Percentiles rank a stretch among this genome's conserved stretches.
These are phyloP conservation scores for Hypoxylon intermedium DNA, from an alignment of 495 filamentous ascomycete species.

Conservation along the genomic window DNA sequence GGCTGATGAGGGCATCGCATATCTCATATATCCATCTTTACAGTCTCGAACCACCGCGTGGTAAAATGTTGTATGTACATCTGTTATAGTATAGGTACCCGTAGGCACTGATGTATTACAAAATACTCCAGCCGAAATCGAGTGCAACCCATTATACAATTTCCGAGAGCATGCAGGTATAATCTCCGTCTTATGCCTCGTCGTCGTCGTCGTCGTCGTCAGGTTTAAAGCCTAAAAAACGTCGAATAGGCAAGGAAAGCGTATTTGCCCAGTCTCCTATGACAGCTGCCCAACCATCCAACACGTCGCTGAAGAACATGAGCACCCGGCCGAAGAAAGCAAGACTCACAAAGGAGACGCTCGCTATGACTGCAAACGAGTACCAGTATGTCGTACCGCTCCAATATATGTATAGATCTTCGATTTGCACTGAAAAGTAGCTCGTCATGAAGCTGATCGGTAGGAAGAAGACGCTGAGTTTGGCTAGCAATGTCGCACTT, in stretches of 20 bases:
- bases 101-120: no score
- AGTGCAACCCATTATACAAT: no score
- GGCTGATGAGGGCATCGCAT: no score
- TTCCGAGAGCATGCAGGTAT: no score
- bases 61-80: no score
- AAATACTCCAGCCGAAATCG: no score
- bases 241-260: conserved; percentile 7
- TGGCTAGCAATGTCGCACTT: conserved; percentile 82
- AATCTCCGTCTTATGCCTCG: conserved; percentile 12
- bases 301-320: conserved; percentile 58
- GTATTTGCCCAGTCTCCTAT: conserved; percentile 25
- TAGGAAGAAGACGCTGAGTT: conserved; percentile 83
- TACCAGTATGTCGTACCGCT: conserved; percentile 73
- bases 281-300: conserved; percentile 48
- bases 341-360: conserved; percentile 66
- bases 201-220: conserved; percentile 18
- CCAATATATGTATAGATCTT: conserved; percentile 64
- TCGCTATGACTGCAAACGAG: conserved; percentile 71
- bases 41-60: no score
- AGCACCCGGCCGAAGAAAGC: conserved; percentile 57
- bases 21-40: no score
- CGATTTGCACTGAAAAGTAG: conserved; percentile 81
- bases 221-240: conserved; percentile 14
- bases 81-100: no score
- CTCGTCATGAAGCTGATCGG: conserved; percentile 83